A percentile compares a stretch with the other conserved stretches of the same genome.
Evolutionary conservation across 805 yeast genomes (phyloP).

Genomic region (Candida chauliodis): DNA sequence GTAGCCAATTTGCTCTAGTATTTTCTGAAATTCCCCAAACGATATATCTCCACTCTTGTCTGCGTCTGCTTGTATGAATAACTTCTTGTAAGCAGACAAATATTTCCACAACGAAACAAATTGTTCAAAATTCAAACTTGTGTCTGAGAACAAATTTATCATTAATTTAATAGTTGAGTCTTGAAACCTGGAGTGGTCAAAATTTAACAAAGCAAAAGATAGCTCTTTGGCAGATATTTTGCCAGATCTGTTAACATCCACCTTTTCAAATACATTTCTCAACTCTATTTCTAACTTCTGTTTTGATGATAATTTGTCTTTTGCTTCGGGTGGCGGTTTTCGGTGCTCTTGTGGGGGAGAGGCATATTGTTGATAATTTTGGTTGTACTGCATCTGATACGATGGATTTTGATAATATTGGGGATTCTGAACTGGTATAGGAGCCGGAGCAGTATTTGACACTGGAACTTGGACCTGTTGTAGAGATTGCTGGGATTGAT

Average conservation of each 20-base stretch:
- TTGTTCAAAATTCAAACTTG: conserved; percentile 49
- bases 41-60: conserved; percentile 57
- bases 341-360: conserved; percentile 1
- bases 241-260: conserved; percentile 54
- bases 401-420: conserved; percentile 6
- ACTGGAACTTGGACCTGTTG: conserved; percentile 8
- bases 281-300: conserved; percentile 46
- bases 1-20: conserved; percentile 65
- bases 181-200: conserved; percentile 61
- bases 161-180: conserved; percentile 57
- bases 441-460: conserved; percentile 3
- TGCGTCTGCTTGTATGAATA: conserved; percentile 60
- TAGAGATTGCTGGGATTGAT: conserved; percentile 11
- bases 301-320: conserved; percentile 22
- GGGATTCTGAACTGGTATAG: conserved; percentile 9
- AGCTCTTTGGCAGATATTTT: conserved; percentile 55
- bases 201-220: conserved; percentile 55
- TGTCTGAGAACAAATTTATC: conserved; percentile 50
- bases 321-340: conserved; percentile 4
- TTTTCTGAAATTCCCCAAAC: conserved; percentile 61
- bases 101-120: conserved; percentile 69
- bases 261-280: conserved; percentile 49
- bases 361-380: background rate
- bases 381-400: background rate
- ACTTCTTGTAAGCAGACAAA: conserved; percentile 60